Base-by-base conservation (phyloP, 805 yeast genomes). In the Yamadazyma laniorum region DNA sequence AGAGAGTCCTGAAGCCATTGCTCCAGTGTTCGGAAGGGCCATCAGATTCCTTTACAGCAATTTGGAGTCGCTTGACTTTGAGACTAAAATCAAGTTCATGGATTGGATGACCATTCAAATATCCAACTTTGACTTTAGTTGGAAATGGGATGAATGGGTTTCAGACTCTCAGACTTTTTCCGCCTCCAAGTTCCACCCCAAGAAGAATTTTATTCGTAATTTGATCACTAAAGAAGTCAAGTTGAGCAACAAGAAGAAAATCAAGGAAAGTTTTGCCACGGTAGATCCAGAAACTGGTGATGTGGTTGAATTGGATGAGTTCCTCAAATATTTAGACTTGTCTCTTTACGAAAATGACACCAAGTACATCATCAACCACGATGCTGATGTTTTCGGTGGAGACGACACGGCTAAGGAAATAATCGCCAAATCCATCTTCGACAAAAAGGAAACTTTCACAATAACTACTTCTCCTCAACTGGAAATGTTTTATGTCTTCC, bases 71-170 rank as follows among this genome's bases (percentile, higher is more conserved):
- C 65, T 89, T 37, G 96, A 91, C 56, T 80, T 79, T 51, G 96
- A 89, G 59, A 65, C 86, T 37, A 75, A 80, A 47, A 71, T 78
- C 43, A 70, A 90, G 43, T 85, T 78, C 48, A 68, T 87, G 51
- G 91, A 85, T 60, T 93, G 98, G 98, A 82, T 95, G 69, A 74
- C 95, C 1, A 82, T 86, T 39, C 99, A 93, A 62, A 77, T 93
- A 58, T 85, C 95, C 52, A 93, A 91, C 57, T 93, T 91, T 60
- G 89, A 85, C 40, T 93, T 87, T 63, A 86, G 90, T 25, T 93
- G 99, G 99, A 88, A 89, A 56, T 93, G 99, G 99, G 79, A 77
- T 46, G 98, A 90, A 59, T 93, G 99, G 99, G 77, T 74, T 18
- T 63, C 60, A 2, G 85, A 81, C 51, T 72, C 82, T 0, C 51